Evolutionary conservation across 2,329 filamentous ascomycete species (phyloP).

Genomic region (Pochonia chlamydosporia): DNA sequence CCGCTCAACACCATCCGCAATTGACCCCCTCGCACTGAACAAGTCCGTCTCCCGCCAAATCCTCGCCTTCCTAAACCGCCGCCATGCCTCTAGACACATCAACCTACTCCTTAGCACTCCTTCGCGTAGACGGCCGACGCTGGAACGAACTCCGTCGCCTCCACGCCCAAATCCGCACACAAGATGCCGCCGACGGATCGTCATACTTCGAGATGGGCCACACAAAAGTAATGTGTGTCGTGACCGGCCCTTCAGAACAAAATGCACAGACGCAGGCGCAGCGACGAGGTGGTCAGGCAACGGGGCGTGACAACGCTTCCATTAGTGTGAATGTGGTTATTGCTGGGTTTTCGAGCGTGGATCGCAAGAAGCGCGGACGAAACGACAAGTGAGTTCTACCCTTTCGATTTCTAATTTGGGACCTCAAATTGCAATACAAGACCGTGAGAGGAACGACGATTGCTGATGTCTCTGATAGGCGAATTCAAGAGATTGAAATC

Average conservation of each 20-base stretch:
- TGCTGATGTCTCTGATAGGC: no score
- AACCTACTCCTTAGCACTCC: slow-evolving; percentile 79
- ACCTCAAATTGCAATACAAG: no score
- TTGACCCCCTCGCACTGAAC: no score
- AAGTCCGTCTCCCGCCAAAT: no score
- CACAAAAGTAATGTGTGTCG: slow-evolving; percentile 91
- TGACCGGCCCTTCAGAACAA: slow-evolving; percentile 75
- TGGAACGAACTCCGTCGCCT: slow-evolving; percentile 96
- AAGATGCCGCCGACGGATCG: slow-evolving; percentile 86
- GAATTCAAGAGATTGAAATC: slow-evolving; percentile 73
- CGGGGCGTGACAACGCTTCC: slow-evolving; percentile 42
- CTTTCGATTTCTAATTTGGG: no score
- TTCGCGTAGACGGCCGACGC: slow-evolving; percentile 76
- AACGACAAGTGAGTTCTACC: slow-evolving; percentile 68
- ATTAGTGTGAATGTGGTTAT: slow-evolving; percentile 79
- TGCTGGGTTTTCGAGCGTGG: slow-evolving; percentile 82
- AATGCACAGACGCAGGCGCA: slow-evolving; percentile 49
- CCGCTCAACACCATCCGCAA: no score
- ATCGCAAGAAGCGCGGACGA: slow-evolving; percentile 69
- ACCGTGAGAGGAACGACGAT: no score
- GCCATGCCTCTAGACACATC: slow-evolving; percentile 91
- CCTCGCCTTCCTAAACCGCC: no score
- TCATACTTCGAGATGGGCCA: slow-evolving; percentile 96
- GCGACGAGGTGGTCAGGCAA: slow-evolving; percentile 31
- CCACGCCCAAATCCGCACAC: slow-evolving; percentile 84